Evolutionary conservation across 2,329 filamentous ascomycete species (phyloP), one percentile per base, ranked within the genome.

Genomic region (Beauveria australis): DNA sequence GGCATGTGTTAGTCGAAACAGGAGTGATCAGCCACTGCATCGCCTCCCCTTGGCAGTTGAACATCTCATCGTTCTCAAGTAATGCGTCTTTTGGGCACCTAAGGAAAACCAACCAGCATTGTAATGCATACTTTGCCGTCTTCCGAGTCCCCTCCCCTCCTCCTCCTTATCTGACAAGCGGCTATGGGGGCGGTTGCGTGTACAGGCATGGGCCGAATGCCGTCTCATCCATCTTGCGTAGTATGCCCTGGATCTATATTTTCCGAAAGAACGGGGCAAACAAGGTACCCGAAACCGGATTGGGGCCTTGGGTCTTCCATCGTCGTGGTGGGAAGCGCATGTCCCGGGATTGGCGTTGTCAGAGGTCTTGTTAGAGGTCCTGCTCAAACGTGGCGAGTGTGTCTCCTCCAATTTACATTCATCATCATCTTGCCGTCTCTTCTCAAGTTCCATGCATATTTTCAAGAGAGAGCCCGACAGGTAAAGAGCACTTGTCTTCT

Each of bases 1-100:
- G 46, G 46, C n/a, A 53, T 18, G 54, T 59, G 56, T 59, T 59
- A 59, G 56, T 43, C 47, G 56, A 59, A 59, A 59, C 56, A 59
- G 47, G 56, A 59, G 56, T 26, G 56, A 59, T 46, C 47, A 53
- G 56, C 56, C 40, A 59, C 56, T n/a, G 26, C 33, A 51, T 24
- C 24, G 28, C 30, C 33, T 57, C 55, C 56, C 48, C 56, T 59
- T 58, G 55, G 55, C 56, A 22, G 22, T 14, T 44, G 26, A 48
- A n/a, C 33, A 59, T 53, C 56, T 28, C 26, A 37, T 53, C 46
- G 48, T 59, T 53, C 53, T 19, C 33, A n/a, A 5, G 28, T 46
- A 41, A 53, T 22, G 48, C 33, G 7, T 5, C 14, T 8, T 2
- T n/a, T 41, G 14, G 7, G 18, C 26, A n/a, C n/a, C 24, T 5